phyloP scores from a whole-genome alignment of 768 basidiomycete species.

The Galerina sulciceps region DNA sequence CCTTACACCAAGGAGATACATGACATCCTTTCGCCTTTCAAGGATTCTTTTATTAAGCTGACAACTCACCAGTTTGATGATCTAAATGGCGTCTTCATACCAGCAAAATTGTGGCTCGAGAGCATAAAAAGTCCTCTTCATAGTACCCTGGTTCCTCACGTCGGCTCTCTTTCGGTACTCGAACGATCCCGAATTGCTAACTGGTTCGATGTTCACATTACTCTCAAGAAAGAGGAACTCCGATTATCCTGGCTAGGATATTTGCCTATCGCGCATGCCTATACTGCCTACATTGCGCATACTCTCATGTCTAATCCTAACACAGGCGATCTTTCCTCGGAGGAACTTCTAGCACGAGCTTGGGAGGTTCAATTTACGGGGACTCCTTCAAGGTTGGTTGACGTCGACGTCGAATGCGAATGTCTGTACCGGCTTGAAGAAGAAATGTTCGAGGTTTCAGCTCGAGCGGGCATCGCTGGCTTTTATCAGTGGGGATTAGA shows the following conservation, averaged over 20 bases:
- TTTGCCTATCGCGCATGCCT: not conserved
- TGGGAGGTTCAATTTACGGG: not conserved
- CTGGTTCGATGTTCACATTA: not conserved
- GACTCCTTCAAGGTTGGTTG: not conserved
- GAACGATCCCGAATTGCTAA: not conserved
- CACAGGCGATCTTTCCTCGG: not conserved
- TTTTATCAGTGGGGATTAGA: constrained; percentile 4
- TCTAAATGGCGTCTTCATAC: not conserved
- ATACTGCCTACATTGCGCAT: not conserved
- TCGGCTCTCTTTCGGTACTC: not conserved
- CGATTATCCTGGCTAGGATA: not conserved
- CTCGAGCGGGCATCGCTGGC: not conserved
- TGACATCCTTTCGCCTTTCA: not conserved
- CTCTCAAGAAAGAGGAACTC: not conserved
- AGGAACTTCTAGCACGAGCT: not conserved
- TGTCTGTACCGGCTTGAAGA: not conserved
- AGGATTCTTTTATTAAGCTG: not conserved
- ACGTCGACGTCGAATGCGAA: not conserved
- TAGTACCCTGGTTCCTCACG: not conserved
- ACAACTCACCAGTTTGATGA: not conserved
- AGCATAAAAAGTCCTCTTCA: not conserved
- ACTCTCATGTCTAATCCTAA: not conserved
- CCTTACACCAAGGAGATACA: not conserved
- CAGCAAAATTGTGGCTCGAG: not conserved
- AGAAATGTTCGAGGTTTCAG: not conserved